A percentile compares a stretch with the other conserved stretches of the same genome.
Evolutionary conservation across 73 alveolate species (phyloP).

Genomic region (Symbiodinium natans): DNA sequence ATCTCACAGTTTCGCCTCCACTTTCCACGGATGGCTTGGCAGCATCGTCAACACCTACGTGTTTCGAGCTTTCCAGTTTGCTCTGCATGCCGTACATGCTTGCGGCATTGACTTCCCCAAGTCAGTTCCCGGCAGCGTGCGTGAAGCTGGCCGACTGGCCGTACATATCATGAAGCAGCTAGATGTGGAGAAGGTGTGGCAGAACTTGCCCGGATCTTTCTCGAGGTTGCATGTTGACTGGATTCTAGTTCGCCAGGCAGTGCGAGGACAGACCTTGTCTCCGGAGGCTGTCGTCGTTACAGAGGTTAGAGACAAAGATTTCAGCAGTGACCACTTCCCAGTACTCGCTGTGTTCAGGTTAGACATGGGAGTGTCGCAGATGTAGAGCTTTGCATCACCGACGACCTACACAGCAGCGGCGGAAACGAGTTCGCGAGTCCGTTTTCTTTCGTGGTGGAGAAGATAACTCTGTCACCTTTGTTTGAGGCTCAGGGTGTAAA

Average conservation of each 20-base stretch:
- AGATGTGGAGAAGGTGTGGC: neutral
- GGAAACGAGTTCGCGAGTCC: no score
- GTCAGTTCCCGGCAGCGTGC: neutral
- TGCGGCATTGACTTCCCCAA: neutral
- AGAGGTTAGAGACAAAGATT: neutral
- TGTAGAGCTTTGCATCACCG: no score
- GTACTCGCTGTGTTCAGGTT: neutral
- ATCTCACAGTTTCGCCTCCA: neutral
- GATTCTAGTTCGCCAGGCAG: neutral
- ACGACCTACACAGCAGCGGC: no score
- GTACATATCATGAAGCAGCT: neutral
- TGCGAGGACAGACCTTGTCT: neutral
- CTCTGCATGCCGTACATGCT: neutral
- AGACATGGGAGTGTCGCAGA: no score
- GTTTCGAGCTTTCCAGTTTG: neutral
- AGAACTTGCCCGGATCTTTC: neutral
- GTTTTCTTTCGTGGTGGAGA: no score
- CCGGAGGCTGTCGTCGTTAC: neutral
- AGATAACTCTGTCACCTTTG: no score
- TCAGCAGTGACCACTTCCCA: neutral
- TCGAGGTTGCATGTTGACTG: neutral
- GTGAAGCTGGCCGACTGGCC: neutral
- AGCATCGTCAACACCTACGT: neutral
- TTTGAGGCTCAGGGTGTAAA: no score
- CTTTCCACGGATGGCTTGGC: neutral